Percentiles rank a stretch among this genome's conserved stretches.
phyloP scores from a whole-genome alignment of 2,329 filamentous ascomycete genomes.

The Amphichorda felina region DNA sequence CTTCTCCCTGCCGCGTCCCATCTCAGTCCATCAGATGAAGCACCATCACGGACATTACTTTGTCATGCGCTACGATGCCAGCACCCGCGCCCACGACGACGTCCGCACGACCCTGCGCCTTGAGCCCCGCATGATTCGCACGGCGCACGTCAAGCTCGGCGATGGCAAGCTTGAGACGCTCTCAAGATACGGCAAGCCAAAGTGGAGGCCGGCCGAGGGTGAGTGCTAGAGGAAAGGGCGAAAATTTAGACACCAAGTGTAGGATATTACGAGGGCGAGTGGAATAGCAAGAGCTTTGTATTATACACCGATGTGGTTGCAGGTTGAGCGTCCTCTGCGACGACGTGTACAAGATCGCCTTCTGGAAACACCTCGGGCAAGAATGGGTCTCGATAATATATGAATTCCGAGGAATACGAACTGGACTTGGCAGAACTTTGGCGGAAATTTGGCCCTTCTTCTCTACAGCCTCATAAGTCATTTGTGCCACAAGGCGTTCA shows the following conservation, averaged over 20 bases:
- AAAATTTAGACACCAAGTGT: background rate
- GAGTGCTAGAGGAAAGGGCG: background rate
- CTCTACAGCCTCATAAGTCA: too few relatives aligned
- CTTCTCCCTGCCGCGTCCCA: conserved; percentile 72
- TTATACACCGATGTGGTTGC: too few relatives aligned
- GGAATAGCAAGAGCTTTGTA: too few relatives aligned
- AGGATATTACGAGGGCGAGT: background rate
- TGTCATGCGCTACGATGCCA: conserved; percentile 89
- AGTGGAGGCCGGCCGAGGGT: conserved; percentile 22
- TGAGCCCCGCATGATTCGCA: conserved; percentile 84
- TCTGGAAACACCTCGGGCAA: too few relatives aligned
- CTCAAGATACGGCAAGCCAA: conserved; percentile 34
- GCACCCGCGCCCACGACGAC: conserved; percentile 58
- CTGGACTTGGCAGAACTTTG: too few relatives aligned
- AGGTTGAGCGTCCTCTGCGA: too few relatives aligned
- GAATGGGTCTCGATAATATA: too few relatives aligned
- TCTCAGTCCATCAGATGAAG: conserved; percentile 68
- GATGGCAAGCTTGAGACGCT: conserved; percentile 42
- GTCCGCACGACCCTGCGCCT: conserved; percentile 66
- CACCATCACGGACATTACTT: conserved; percentile 92
- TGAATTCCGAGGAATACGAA: too few relatives aligned
- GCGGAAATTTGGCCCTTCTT: too few relatives aligned
- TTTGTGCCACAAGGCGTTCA: too few relatives aligned
- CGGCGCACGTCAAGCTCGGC: conserved; percentile 79
- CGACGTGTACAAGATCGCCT: too few relatives aligned